Evolutionary conservation across 257 asterid species (phyloP).

Genomic region (Solanum piurae): DNA sequence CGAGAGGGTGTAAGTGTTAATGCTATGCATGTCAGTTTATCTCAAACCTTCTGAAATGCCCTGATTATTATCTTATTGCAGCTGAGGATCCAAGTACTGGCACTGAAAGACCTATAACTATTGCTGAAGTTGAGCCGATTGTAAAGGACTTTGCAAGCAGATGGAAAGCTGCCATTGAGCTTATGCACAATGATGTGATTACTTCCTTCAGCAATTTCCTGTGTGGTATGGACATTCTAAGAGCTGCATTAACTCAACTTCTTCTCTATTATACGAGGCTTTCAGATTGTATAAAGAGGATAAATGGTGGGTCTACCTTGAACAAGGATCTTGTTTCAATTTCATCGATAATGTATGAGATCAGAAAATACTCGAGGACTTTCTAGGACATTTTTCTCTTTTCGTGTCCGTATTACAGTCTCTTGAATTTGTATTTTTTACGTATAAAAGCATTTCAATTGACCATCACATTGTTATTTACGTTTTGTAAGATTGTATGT

Average conservation of each 20-base stretch:
- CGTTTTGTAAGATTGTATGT: not conserved
- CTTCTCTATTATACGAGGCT: slow-evolving; percentile 91
- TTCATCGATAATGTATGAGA: slow-evolving; percentile 87
- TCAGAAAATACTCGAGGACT: slow-evolving; percentile 85
- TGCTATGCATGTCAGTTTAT: not conserved
- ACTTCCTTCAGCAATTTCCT: slow-evolving; percentile 88
- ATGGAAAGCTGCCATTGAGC: slow-evolving; percentile 95
- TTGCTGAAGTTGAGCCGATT: slow-evolving; percentile 75
- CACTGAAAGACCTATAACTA: slow-evolving; percentile 50
- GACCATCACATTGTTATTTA: not conserved
- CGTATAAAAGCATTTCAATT: not conserved
- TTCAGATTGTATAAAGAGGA: slow-evolving; percentile 76
- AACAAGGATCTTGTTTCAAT: slow-evolving; percentile 96
- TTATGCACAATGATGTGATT: slow-evolving; percentile 92
- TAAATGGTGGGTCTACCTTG: slow-evolving; percentile 64
- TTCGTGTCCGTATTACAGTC: not conserved
- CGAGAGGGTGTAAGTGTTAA: slow-evolving; percentile 64
- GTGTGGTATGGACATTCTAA: slow-evolving; percentile 92
- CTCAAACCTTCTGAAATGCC: not conserved
- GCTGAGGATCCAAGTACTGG: slow-evolving; percentile 76
- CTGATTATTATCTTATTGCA: slow-evolving; percentile 14
- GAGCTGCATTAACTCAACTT: slow-evolving; percentile 92
- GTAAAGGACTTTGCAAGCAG: slow-evolving; percentile 88
- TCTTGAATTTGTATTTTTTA: not conserved
- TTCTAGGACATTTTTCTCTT: slow-evolving; percentile 12